Evolutionary conservation across 1,284 basidiomycete genomes (phyloP).

Genomic region (Pterula multifida): DNA sequence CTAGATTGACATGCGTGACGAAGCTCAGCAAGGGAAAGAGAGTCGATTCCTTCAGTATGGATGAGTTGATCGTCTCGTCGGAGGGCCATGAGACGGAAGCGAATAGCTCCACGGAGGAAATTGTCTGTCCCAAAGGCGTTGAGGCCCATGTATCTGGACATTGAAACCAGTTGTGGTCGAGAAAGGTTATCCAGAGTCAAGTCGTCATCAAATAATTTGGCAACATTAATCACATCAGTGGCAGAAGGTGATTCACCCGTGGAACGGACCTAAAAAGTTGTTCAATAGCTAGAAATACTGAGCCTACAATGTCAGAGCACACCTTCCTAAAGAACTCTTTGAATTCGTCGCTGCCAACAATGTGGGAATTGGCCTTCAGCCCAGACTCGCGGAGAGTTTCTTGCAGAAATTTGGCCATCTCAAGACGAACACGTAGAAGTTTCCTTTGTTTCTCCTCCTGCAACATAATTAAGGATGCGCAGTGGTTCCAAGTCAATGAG

Average conservation of each 20-base stretch:
- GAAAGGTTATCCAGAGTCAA: constrained; percentile 96
- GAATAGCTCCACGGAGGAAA: constrained; percentile 91
- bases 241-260: constrained; percentile 91
- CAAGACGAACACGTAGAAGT: constrained; percentile 85
- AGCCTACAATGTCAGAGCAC: constrained; percentile 7
- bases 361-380: constrained; percentile 82
- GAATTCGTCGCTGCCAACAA: constrained; percentile 91
- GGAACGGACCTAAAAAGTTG: constrained; percentile 58
- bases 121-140: constrained; percentile 99
- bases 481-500: neutral
- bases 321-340: constrained; percentile 99
- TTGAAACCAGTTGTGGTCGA: constrained; percentile 92
- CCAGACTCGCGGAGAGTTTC: constrained; percentile 94
- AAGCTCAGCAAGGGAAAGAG: constrained; percentile 83
- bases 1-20: constrained; percentile 90
- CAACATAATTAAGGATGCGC: constrained; percentile 1
- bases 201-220: constrained; percentile 95
- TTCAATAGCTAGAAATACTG: constrained; percentile 2
- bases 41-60: constrained; percentile 80
- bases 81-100: constrained; percentile 74
- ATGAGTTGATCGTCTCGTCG: constrained; percentile 92
- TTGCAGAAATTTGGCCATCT: constrained; percentile 99
- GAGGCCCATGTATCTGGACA: constrained; percentile 96
- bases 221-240: constrained; percentile 86
- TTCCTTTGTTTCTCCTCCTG: constrained; percentile 97